phyloP scores from a whole-genome alignment of 768 basidiomycete genomes.

The Suillus discolor region DNA sequence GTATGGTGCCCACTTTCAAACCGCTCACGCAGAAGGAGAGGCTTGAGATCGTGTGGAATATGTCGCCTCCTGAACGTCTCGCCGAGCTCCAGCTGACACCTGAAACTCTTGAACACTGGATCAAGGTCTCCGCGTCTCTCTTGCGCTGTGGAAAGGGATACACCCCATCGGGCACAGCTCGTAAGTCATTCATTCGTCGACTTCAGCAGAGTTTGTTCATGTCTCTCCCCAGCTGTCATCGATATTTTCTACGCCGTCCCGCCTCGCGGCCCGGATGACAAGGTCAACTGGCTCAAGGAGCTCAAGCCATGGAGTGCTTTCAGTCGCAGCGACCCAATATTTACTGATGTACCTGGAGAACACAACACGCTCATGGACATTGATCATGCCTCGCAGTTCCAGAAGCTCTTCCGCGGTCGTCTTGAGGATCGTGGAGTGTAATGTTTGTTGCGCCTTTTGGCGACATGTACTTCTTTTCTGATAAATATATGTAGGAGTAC shows the following conservation, averaged over 20 bases:
- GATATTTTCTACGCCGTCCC: constrained; percentile 32
- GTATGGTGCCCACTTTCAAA: constrained; percentile 20
- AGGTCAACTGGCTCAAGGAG: constrained; percentile 31
- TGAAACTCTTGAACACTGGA: constrained; percentile 29
- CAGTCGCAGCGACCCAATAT: constrained; percentile 25
- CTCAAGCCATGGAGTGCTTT: constrained; percentile 29
- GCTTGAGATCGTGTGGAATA: constrained; percentile 27
- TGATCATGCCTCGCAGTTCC: constrained; percentile 32
- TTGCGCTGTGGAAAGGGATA: constrained; percentile 33
- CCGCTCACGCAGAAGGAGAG: constrained; percentile 25
- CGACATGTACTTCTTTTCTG: not conserved
- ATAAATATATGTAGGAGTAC: not conserved
- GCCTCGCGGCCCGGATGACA: constrained; percentile 22
- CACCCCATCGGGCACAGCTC: constrained; percentile 23
- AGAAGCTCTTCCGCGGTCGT: constrained; percentile 29
- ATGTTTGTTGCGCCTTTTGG: not conserved
- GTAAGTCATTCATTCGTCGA: constrained; percentile 18
- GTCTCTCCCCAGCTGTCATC: constrained; percentile 15
- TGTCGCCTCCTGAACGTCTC: constrained; percentile 30
- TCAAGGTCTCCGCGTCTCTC: constrained; percentile 30
- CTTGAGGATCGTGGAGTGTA: constrained; percentile 29
- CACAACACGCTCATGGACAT: constrained; percentile 35
- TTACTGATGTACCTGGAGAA: constrained; percentile 29
- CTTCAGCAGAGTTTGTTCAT: not conserved
- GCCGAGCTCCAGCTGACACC: constrained; percentile 31